phyloP scores from a whole-genome alignment of 2,329 filamentous ascomycete genomes.

The Neonectria coccinea region DNA sequence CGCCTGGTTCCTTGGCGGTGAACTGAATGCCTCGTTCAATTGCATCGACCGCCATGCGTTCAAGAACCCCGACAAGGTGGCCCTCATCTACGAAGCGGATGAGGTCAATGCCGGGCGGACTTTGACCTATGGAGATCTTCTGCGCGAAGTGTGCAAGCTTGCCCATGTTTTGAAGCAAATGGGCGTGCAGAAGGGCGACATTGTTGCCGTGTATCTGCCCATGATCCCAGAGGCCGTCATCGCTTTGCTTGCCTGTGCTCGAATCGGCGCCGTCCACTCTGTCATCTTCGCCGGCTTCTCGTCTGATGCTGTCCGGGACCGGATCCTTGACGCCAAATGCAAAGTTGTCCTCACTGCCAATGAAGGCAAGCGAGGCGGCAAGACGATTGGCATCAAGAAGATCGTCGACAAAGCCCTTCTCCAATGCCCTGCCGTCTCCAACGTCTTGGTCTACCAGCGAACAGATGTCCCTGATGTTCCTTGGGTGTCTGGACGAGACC shows the following conservation, averaged over 20 bases:
- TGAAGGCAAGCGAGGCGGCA: slow-evolving; percentile 93
- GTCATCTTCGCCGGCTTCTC: slow-evolving; percentile 97
- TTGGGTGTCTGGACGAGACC: slow-evolving; percentile 84
- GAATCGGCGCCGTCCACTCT: slow-evolving; percentile 92
- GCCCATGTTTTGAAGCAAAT: slow-evolving; percentile 88
- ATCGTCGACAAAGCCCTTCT: slow-evolving; percentile 93
- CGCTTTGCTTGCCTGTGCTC: slow-evolving; percentile 79
- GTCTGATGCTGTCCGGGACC: slow-evolving; percentile 89
- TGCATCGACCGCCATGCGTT: slow-evolving; percentile 93
- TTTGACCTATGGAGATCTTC: slow-evolving; percentile 89
- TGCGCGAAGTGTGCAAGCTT: slow-evolving; percentile 86
- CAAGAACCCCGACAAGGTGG: slow-evolving; percentile 87
- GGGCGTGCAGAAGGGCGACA: slow-evolving; percentile 94
- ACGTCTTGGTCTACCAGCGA: slow-evolving; percentile 88
- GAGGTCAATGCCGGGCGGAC: slow-evolving; percentile 86
- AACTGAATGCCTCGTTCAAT: slow-evolving; percentile 93
- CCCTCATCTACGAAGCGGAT: slow-evolving; percentile 96
- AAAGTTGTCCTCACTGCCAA: slow-evolving; percentile 94
- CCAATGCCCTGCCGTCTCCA: slow-evolving; percentile 79
- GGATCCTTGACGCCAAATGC: slow-evolving; percentile 85
- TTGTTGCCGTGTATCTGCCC: slow-evolving; percentile 92
- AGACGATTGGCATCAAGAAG: slow-evolving; percentile 93
- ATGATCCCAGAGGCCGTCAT: slow-evolving; percentile 96
- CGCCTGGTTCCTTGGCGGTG: slow-evolving; percentile 92
- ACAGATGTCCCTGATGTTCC: slow-evolving; percentile 84